Conservation (phyloP, 257 asterid species). For the Ophiorrhiza pumila region DNA sequence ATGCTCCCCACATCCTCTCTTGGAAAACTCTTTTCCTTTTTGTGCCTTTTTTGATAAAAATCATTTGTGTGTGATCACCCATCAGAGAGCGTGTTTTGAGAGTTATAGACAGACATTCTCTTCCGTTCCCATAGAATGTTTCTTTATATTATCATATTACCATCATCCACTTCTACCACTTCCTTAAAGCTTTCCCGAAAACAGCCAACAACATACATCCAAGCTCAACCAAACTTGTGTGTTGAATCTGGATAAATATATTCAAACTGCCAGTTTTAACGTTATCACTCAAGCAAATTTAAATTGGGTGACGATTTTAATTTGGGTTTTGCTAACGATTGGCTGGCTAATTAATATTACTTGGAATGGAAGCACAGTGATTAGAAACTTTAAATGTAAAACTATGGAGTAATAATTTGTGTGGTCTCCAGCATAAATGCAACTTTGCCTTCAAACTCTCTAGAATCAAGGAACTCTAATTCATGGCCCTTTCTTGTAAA, state of each 20-base stretch:
- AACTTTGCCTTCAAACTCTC: no score
- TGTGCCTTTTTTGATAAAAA: background rate
- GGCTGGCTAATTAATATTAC: no score
- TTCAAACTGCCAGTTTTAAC: background rate
- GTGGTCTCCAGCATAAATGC: no score
- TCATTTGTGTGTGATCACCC: slow-evolving; percentile 9
- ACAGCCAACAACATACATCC: slow-evolving; percentile 24
- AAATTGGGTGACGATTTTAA: slow-evolving; percentile 3
- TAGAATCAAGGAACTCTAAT: no score
- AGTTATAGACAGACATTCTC: slow-evolving; percentile 59
- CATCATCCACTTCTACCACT: slow-evolving; percentile 1
- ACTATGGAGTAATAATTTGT: no score
- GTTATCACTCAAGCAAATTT: background rate
- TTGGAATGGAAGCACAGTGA: no score
- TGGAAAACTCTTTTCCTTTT: background rate
- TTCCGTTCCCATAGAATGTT: slow-evolving; percentile 49
- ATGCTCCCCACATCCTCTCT: background rate
- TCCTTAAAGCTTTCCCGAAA: slow-evolving; percentile 36
- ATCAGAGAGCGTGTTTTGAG: slow-evolving; percentile 15
- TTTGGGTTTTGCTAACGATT: no score
- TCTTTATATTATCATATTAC: slow-evolving; percentile 29
- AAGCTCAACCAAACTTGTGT: background rate
- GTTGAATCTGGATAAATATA: background rate
- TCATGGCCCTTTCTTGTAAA: no score
- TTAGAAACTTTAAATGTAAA: no score